Base-by-base conservation (phyloP, 352 stramenopile genomes). In the Pythium monospermum region DNA sequence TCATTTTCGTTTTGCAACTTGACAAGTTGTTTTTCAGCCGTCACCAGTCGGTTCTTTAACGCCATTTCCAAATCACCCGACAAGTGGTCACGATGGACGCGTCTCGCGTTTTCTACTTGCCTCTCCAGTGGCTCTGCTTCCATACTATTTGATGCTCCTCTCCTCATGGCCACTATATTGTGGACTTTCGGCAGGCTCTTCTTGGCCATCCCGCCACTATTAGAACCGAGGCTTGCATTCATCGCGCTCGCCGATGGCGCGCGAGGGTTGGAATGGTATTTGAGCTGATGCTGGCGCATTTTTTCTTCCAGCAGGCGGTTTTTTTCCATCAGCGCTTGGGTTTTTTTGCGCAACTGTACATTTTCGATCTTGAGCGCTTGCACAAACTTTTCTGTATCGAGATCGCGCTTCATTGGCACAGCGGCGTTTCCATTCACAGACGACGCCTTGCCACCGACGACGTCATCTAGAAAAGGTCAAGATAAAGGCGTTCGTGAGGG, bases 311-410 rank as follows among this genome's bases (percentile, higher is more conserved):
- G 49, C 35, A 68, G 58, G 1, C 76, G 76, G 33, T 90, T 92
- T 55, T 80, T 87, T 44, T 90, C 76, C 30, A 73, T 61, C 19
- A 94, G 48, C 23, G 53, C 31, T 40, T 94, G 76, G 13, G 77
- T 87, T 47, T 92, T 90, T 56, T 84, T 91, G 23, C 76, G 68
- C 25, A 95, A 44, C n/a, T 53, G 47, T 5, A 58, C 45, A 41
- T 91, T 95, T 42, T 95, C 83, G 30, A 53, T 82, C 53, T 87
- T 86, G 36, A 95, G 61, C 4, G 69, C 71, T n/a, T 82, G 66
- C 15, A 94, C 75, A 48, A 94, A 91, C 41, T 80, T 83, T 37
- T 95, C 85, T 11, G 78, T 79, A 39, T 93, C 84, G 18, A 90
- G 43, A 54, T 92, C 81, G 23, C 81, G 69, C 38, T 73, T 73